Evolutionary conservation across 2,329 filamentous ascomycete genomes (phyloP), one percentile per base, ranked within the genome.

Genomic region (Cladosporium sp.): DNA sequence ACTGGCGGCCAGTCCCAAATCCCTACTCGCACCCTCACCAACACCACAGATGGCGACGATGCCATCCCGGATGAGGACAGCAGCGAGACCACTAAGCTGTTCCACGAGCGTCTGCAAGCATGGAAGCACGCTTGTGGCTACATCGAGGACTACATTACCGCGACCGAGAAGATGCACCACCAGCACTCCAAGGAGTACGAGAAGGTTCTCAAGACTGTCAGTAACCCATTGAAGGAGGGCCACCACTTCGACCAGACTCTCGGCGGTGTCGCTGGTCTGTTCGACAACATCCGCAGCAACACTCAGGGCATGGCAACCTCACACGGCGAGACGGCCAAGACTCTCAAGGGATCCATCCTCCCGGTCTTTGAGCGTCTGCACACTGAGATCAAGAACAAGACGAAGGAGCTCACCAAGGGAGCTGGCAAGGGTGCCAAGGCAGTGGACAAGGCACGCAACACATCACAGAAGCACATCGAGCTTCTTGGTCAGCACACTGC

Each of bases 41-140:
- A 69, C 44, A 60, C 67, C 49, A 77, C 72, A 66, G 78, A 82
- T 55, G 74, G 78, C 21, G 79, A 82, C 52, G 82, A 83, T 67
- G 80, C 81, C 7, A 74, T 83, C 41, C 80, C 81, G 4, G 81
- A 79, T 34, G 82, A 84, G 73, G 82, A 84, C 68, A 82, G 79
- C 64, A 81, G 78, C 69, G 81, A 83, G 75, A 77, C 79, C 49
- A 83, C 81, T 54, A 83, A 79, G 76, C 85, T 98, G 59, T 89
- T 99, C 70, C 85, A 90, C 65, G 92, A 98, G 82, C 88, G 95
- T 70, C 85, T 99, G 68, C 90, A 92, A 74, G 95, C 95, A 57
- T 99, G 93, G 93, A 98, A 97, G 79, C 94, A 98, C 78, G 92
- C 93, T 68, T 92, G 93, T 69, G 92, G 85, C 65, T 94, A 97